These are phyloP conservation scores for Coleophoma cylindrospora DNA, from an alignment of 2,329 filamentous ascomycete species.

Conservation along the genomic window DNA sequence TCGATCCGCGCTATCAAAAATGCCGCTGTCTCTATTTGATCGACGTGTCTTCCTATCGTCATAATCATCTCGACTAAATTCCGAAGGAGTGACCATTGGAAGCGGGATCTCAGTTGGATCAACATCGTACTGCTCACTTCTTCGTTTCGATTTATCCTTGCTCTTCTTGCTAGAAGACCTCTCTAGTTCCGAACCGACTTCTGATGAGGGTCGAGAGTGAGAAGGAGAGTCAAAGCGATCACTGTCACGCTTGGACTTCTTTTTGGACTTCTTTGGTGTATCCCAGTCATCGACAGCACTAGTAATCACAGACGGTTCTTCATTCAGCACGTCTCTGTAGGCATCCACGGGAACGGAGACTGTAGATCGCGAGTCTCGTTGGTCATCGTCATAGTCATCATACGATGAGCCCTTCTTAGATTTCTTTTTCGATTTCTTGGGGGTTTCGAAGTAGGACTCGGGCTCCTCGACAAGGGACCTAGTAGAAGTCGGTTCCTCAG, in stretches of 20 bases:
- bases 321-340: slow-evolving; percentile 24
- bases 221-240: slow-evolving; percentile 19
- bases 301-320: slow-evolving; percentile 8
- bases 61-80: slow-evolving; percentile 20
- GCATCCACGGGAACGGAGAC: slow-evolving; percentile 24
- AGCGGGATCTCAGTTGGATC: slow-evolving; percentile 23
- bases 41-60: slow-evolving; percentile 29
- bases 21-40: slow-evolving; percentile 33
- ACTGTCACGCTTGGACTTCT: slow-evolving; percentile 30
- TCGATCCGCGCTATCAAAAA: slow-evolving; percentile 33
- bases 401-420: slow-evolving; percentile 16
- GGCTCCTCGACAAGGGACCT: slow-evolving; percentile 21
- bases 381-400: slow-evolving; percentile 11
- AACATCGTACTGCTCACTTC: slow-evolving; percentile 15
- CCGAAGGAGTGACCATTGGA: slow-evolving; percentile 21
- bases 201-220: slow-evolving; percentile 7
- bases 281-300: slow-evolving; percentile 31
- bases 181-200: slow-evolving; percentile 14
- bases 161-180: slow-evolving; percentile 16
- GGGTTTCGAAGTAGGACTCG: slow-evolving; percentile 21
- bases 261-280: slow-evolving; percentile 31
- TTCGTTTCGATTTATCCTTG: slow-evolving; percentile 18
- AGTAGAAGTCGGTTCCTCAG: slow-evolving; percentile 9
- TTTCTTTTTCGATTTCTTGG: slow-evolving; percentile 22
- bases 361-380: slow-evolving; percentile 8